Conservation (phyloP, 208 protist species). For the Crithidia thermophila region DNA sequence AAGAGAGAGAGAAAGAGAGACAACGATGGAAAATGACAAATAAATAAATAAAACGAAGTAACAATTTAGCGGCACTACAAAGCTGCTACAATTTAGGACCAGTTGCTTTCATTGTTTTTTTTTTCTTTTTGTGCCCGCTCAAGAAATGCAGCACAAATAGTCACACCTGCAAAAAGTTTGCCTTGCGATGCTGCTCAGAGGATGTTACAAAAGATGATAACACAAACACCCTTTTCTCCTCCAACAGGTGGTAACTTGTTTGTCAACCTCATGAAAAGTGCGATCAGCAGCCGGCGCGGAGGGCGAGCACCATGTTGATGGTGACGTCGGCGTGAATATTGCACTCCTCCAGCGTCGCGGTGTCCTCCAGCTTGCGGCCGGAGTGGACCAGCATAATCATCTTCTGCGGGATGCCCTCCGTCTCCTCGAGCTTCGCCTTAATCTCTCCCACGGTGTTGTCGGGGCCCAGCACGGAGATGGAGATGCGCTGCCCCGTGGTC, state of each 20-base stretch:
- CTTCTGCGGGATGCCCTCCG: constrained; percentile 73
- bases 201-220: neutral
- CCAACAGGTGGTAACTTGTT: neutral
- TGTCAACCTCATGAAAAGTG: neutral
- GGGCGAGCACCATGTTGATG: constrained; percentile 79
- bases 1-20: neutral
- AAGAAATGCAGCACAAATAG: neutral
- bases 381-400: constrained; percentile 86
- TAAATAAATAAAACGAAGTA: constrained; percentile 10
- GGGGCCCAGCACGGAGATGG: constrained; percentile 70
- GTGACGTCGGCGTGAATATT: constrained; percentile 69
- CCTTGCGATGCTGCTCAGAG: no score
- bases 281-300: constrained; percentile 49
- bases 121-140: neutral
- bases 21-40: constrained; percentile 4
- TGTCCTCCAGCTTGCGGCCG: constrained; percentile 74
- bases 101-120: neutral
- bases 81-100: neutral
- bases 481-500: constrained; percentile 65
- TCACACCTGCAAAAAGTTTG: no score
- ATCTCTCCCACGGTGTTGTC: constrained; percentile 81
- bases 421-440: constrained; percentile 82
- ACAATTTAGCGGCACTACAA: no score
- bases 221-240: neutral
- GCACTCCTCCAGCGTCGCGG: constrained; percentile 57